Conservation (phyloP, 2,329 filamentous ascomycete species). For the Penicillium sumatraense region DNA sequence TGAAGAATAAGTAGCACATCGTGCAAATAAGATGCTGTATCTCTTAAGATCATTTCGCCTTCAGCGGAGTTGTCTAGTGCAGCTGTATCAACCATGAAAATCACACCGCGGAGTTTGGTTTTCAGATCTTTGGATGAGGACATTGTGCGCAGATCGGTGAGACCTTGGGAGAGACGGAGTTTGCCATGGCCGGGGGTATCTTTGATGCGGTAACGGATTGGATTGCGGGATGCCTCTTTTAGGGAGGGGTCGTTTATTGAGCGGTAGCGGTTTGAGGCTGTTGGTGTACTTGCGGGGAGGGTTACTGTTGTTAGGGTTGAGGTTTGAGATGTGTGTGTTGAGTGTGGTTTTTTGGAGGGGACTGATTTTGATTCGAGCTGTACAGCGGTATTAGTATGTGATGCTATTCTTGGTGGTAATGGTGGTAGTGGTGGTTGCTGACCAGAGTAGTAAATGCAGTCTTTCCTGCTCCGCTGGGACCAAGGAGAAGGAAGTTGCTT, state of each 20-base stretch:
- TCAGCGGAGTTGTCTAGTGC: constrained; percentile 61
- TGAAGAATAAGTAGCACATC: constrained; percentile 85
- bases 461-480: constrained; percentile 83
- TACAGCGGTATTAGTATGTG: background rate
- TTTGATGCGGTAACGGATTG: constrained; percentile 43
- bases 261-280: constrained; percentile 66
- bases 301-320: constrained; percentile 61
- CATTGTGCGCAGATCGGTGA: constrained; percentile 44
- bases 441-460: constrained; percentile 83
- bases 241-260: constrained; percentile 70
- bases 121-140: constrained; percentile 38
- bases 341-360: constrained; percentile 34
- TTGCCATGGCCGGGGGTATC: constrained; percentile 98
- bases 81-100: constrained; percentile 89
- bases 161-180: constrained; percentile 68
- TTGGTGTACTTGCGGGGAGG: constrained; percentile 57
- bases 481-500: constrained; percentile 77
- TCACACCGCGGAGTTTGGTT: constrained; percentile 66
- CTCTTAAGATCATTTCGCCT: constrained; percentile 60
- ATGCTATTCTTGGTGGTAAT: background rate
- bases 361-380: constrained; percentile 53
- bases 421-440: constrained; percentile 33
- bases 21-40: constrained; percentile 83
- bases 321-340: constrained; percentile 67
- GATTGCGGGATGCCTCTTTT: constrained; percentile 50